Conservation (phyloP, 768 basidiomycete species). For the Mycena galopus region DNA sequence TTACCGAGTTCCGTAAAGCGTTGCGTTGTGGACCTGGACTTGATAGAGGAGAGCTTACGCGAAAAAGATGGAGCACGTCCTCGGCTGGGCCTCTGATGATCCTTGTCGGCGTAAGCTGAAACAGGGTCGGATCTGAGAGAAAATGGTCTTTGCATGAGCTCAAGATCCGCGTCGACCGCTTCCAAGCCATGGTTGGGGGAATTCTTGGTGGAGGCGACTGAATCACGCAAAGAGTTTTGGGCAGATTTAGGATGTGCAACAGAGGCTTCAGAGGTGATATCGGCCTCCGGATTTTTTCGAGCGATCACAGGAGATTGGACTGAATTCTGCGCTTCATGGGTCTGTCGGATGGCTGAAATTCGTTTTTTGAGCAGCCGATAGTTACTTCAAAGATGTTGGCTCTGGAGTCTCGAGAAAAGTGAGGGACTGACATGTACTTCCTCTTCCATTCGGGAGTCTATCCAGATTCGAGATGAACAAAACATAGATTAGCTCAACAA, state of each 20-base stretch:
- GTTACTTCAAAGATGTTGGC: conserved; percentile 59
- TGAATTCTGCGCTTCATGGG: conserved; percentile 47
- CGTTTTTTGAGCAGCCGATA: conserved; percentile 79
- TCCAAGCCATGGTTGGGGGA: not conserved
- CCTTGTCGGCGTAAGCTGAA: conserved; percentile 1
- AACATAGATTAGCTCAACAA: not conserved
- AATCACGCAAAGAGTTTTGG: conserved; percentile 1
- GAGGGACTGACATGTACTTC: conserved; percentile 65
- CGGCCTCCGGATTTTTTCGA: conserved; percentile 38
- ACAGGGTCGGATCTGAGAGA: conserved; percentile 4
- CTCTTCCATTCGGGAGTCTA: conserved; percentile 85
- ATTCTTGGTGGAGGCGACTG: not conserved
- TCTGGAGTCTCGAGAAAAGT: not conserved
- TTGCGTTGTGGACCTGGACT: not conserved
- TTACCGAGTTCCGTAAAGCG: conserved; percentile 25
- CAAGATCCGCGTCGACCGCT: not conserved
- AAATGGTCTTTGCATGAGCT: not conserved
- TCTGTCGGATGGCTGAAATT: conserved; percentile 65
- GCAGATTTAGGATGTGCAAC: too few relatives aligned
- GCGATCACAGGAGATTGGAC: conserved; percentile 34
- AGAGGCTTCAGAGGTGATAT: too few relatives aligned
- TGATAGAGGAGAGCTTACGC: conserved; percentile 27
- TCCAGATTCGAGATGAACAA: too few relatives aligned
- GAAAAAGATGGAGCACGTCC: conserved; percentile 25
- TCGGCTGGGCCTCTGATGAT: not conserved